Evolutionary conservation across 2,329 filamentous ascomycete species (phyloP).

Genomic region (Cadophora sp.): DNA sequence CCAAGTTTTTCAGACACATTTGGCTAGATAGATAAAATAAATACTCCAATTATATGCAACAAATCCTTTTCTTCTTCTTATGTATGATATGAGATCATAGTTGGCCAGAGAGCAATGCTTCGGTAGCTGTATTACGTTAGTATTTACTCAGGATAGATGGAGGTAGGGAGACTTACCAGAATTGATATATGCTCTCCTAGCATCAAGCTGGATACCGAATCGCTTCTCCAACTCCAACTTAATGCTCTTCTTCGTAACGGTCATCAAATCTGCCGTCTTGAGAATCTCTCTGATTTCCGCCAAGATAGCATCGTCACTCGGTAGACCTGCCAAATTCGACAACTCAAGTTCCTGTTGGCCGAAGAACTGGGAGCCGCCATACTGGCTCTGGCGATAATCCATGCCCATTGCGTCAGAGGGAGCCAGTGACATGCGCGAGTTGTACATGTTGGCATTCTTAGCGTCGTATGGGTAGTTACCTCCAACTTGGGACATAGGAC

Average conservation of each 20-base stretch:
- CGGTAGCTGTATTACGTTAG: constrained; percentile 65
- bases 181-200: constrained; percentile 92
- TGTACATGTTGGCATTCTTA: constrained; percentile 46
- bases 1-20: constrained; percentile 3
- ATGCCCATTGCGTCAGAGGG: constrained; percentile 67
- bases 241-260: constrained; percentile 97
- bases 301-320: constrained; percentile 86
- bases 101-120: constrained; percentile 79
- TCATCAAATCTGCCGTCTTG: constrained; percentile 92
- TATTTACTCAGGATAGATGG: constrained; percentile 22
- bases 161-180: constrained; percentile 68
- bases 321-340: constrained; percentile 74
- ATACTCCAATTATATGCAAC: constrained; percentile 27
- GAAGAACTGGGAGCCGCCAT: constrained; percentile 57
- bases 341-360: constrained; percentile 73
- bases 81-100: constrained; percentile 54
- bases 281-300: constrained; percentile 96
- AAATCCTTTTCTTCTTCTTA: constrained; percentile 13
- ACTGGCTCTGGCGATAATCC: constrained; percentile 52
- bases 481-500: constrained; percentile 52
- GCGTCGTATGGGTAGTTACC: constrained; percentile 40
- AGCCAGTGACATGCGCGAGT: constrained; percentile 80
- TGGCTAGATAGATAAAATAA: neutral
- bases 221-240: constrained; percentile 91
- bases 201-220: constrained; percentile 86